Conservation (phyloP, 2,329 filamentous ascomycete species). For the Penicillium glabrum region DNA sequence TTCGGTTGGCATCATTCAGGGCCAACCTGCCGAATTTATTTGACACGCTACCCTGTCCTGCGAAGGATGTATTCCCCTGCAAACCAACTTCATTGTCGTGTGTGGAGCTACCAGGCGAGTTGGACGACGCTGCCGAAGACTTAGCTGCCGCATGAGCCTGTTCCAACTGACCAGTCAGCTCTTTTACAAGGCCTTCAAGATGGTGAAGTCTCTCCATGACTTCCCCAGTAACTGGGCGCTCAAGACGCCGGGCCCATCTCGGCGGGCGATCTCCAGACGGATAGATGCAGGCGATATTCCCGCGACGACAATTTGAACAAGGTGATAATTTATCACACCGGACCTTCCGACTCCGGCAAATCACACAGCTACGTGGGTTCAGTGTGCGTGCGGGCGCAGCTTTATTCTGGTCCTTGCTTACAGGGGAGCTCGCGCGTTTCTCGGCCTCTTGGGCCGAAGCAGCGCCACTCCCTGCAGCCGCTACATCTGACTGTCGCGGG, state of each 20-base stretch:
- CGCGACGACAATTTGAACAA: conserved; percentile 58
- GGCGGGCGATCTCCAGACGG: conserved; percentile 53
- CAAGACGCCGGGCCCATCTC: conserved; percentile 56
- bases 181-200: conserved; percentile 54
- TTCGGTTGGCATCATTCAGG: conserved; percentile 44
- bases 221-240: conserved; percentile 38
- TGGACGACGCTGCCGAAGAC: conserved; percentile 28
- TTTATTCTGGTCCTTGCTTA: not conserved
- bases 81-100: conserved; percentile 9
- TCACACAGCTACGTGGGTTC: conserved; percentile 50
- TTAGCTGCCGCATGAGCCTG: conserved; percentile 38
- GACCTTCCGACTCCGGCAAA: conserved; percentile 57
- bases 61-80: conserved; percentile 12
- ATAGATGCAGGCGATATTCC: conserved; percentile 53
- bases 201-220: conserved; percentile 53
- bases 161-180: conserved; percentile 50
- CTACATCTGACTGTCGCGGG: not conserved
- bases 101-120: conserved; percentile 29
- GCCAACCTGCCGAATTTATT: conserved; percentile 52
- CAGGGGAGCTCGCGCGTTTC: conserved; percentile 13
- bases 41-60: conserved; percentile 27
- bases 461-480: not conserved
- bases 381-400: not conserved
- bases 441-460: conserved; percentile 14
- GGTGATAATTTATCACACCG: conserved; percentile 58